Conservation (phyloP, 2,329 filamentous ascomycete species). For the Claviceps digitariae region DNA sequence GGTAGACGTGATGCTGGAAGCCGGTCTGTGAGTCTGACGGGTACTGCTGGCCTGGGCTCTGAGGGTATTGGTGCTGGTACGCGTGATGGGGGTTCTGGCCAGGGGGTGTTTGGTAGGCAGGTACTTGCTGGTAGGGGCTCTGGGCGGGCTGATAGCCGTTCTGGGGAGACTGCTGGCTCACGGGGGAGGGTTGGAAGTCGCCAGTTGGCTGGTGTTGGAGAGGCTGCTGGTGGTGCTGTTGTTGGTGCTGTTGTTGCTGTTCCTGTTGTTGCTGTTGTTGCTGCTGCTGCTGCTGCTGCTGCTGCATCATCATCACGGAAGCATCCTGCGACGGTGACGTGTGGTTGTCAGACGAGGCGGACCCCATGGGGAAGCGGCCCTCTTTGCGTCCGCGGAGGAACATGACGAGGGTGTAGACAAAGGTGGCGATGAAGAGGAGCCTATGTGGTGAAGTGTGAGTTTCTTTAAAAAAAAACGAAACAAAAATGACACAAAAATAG, state of each 20-base stretch:
- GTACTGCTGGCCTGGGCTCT: neutral
- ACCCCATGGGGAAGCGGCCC: slow-evolving; percentile 18
- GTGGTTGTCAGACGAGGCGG: slow-evolving; percentile 4
- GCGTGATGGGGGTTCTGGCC: slow-evolving; percentile 6
- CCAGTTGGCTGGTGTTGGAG: slow-evolving; percentile 7
- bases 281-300: slow-evolving; percentile 11
- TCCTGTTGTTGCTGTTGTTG: neutral
- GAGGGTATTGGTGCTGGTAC: neutral
- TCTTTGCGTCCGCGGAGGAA: slow-evolving; percentile 25
- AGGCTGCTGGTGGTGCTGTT: slow-evolving; percentile 6
- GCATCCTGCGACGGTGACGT: slow-evolving; percentile 10
- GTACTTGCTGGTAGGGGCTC: slow-evolving; percentile 17
- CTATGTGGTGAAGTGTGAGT: no score
- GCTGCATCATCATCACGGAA: slow-evolving; percentile 6
- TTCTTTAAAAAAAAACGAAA: no score
- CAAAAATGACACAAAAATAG: neutral
- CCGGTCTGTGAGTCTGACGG: no score
- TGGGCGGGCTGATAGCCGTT: slow-evolving; percentile 11
- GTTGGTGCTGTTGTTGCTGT: slow-evolving; percentile 1
- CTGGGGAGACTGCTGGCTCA: slow-evolving; percentile 13
- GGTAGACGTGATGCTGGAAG: slow-evolving; percentile 9
- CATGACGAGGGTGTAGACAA: slow-evolving; percentile 21
- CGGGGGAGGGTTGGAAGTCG: slow-evolving; percentile 6
- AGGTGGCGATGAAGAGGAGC: slow-evolving; percentile 25
- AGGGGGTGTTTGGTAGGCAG: slow-evolving; percentile 14